These are phyloP conservation scores for Penicillium sp. DNA, from an alignment of 2,329 filamentous ascomycete genomes.

Conservation along the genomic window DNA sequence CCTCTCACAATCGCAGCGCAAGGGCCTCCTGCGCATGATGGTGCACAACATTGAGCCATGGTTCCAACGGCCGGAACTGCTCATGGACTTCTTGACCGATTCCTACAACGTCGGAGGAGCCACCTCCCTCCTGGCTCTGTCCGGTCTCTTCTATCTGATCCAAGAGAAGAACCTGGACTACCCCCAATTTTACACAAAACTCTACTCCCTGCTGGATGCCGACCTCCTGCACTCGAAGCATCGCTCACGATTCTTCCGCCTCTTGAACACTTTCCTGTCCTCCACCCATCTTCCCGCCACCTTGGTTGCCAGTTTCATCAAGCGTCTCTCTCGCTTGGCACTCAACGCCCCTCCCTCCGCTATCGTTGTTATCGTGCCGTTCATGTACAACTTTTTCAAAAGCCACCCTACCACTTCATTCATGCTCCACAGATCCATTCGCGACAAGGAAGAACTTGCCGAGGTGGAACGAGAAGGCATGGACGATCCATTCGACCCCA, in stretches of 20 bases:
- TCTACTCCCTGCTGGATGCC: constrained; percentile 88
- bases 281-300: constrained; percentile 91
- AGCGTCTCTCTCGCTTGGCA: constrained; percentile 79
- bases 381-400: constrained; percentile 93
- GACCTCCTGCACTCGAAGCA: constrained; percentile 91
- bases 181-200: constrained; percentile 86
- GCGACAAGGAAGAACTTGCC: constrained; percentile 59
- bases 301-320: constrained; percentile 93
- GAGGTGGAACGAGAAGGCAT: constrained; percentile 63
- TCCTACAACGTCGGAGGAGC: constrained; percentile 86
- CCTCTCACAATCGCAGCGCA: constrained; percentile 72
- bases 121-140: constrained; percentile 82
- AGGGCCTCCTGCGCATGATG: constrained; percentile 73
- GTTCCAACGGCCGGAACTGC: constrained; percentile 82
- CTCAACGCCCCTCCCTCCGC: constrained; percentile 88
- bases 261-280: constrained; percentile 84
- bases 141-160: constrained; percentile 93
- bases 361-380: constrained; percentile 85
- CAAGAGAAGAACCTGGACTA: constrained; percentile 94
- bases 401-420: constrained; percentile 89
- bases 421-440: constrained; percentile 82
- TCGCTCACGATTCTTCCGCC: constrained; percentile 86
- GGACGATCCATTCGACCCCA: constrained; percentile 74
- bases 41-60: constrained; percentile 80
- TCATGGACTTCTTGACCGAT: constrained; percentile 97